These are phyloP conservation scores for Pythium folliculosum DNA, from an alignment of 352 stramenopile species.

Conservation along the genomic window DNA sequence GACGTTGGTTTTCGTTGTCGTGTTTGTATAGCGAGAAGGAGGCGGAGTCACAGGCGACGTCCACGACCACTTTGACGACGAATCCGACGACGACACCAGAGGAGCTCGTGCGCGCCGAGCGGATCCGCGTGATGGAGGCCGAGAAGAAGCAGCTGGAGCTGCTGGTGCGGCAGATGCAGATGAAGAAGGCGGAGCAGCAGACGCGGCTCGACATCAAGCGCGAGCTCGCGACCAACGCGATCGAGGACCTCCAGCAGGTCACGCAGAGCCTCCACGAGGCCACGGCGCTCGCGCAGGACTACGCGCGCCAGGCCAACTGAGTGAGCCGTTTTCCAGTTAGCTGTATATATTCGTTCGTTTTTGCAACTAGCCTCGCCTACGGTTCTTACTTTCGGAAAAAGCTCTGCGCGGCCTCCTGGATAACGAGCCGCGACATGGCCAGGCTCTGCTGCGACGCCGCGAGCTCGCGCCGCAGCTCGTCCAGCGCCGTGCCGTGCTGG, in stretches of 20 bases:
- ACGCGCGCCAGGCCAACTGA: constrained; percentile 22
- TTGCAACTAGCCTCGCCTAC: too few relatives aligned
- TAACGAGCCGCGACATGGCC: constrained; percentile 54
- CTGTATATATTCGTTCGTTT: too few relatives aligned
- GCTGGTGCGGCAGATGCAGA: constrained; percentile 39
- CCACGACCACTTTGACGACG: too few relatives aligned
- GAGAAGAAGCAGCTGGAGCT: constrained; percentile 49
- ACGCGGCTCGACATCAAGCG: constrained; percentile 47
- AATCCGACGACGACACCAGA: constrained; percentile 44
- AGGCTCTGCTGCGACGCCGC: constrained; percentile 71
- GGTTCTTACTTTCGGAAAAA: constrained; percentile 60
- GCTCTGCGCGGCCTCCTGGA: constrained; percentile 66
- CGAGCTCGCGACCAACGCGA: constrained; percentile 40
- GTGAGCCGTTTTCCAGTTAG: too few relatives aligned
- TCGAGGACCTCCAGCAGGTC: constrained; percentile 44
- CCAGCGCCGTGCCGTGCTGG: too few relatives aligned
- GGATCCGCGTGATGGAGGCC: constrained; percentile 53
- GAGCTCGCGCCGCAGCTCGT: too few relatives aligned
- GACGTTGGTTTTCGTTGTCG: too few relatives aligned
- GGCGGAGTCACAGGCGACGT: too few relatives aligned
- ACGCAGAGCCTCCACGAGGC: constrained; percentile 41
- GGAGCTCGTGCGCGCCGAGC: constrained; percentile 42
- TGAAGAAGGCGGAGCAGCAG: constrained; percentile 48
- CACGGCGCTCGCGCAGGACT: constrained; percentile 42
- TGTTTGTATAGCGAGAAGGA: too few relatives aligned